Percentiles rank a stretch among this genome's conserved stretches.
phyloP scores from a whole-genome alignment of 2,329 filamentous ascomycete species.

The Hypoxylon sp. region DNA sequence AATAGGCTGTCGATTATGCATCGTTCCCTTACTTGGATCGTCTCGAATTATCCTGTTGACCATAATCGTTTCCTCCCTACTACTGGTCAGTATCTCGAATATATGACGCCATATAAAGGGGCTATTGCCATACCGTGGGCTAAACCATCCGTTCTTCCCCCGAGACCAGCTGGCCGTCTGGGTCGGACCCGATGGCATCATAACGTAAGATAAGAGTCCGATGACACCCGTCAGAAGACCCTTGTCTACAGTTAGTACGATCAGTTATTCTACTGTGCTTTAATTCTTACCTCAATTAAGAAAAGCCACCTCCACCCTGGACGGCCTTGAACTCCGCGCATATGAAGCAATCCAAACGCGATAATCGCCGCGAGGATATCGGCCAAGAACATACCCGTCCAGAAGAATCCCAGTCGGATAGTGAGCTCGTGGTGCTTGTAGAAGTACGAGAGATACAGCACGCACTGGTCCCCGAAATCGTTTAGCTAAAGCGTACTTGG shows the following conservation, averaged over 20 bases:
- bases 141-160: conserved; percentile 66
- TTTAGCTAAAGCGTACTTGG: conserved; percentile 2
- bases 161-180: conserved; percentile 63
- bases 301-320: conserved; percentile 62
- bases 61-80: conserved; percentile 64
- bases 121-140: conserved; percentile 53
- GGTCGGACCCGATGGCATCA: conserved; percentile 61
- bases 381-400: conserved; percentile 52
- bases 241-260: conserved; percentile 22
- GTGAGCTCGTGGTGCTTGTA: conserved; percentile 54
- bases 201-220: conserved; percentile 62
- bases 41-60: conserved; percentile 68
- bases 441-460: conserved; percentile 51
- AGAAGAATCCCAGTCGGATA: conserved; percentile 55
- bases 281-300: conserved; percentile 58
- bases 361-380: conserved; percentile 52
- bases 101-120: neutral
- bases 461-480: conserved; percentile 36
- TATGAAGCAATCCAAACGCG: conserved; percentile 53
- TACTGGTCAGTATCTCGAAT: conserved; percentile 3
- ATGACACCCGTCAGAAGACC: conserved; percentile 51
- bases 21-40: conserved; percentile 67
- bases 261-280: conserved; percentile 43
- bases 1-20: conserved; percentile 68
- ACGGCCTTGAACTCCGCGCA: conserved; percentile 52